A percentile compares a stretch with the other conserved stretches of the same genome.
phyloP scores from a whole-genome alignment of 768 basidiomycete species.

The Boletus edulis region DNA sequence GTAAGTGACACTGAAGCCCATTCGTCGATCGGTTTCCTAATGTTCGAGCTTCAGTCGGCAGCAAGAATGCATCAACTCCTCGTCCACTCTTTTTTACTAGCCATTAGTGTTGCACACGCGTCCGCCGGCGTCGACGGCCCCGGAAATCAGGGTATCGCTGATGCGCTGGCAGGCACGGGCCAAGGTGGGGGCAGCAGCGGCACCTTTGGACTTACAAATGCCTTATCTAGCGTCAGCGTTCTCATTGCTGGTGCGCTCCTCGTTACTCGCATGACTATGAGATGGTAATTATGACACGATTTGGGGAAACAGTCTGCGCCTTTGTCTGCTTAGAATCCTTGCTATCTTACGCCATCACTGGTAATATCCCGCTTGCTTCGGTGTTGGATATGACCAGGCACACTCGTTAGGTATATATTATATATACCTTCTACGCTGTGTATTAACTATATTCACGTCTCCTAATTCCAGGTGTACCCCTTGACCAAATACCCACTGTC shows the following conservation, averaged over 20 bases:
- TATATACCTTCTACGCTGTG: too few species aligned
- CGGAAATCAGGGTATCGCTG: slow-evolving; percentile 31
- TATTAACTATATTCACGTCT: too few species aligned
- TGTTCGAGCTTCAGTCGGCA: too few species aligned
- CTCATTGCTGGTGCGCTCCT: slow-evolving; percentile 17
- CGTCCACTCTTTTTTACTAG: too few species aligned
- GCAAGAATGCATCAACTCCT: too few species aligned
- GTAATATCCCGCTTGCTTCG: background rate
- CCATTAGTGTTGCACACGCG: too few species aligned
- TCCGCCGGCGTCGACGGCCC: too few species aligned
- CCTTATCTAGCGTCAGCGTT: slow-evolving; percentile 8
- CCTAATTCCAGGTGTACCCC: too few species aligned
- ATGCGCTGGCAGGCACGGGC: slow-evolving; percentile 10
- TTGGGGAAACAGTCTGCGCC: background rate
- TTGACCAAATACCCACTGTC: too few species aligned
- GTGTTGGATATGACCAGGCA: background rate
- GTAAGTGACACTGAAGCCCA: too few species aligned
- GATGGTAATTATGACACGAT: background rate
- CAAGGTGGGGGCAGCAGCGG: background rate
- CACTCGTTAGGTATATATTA: background rate
- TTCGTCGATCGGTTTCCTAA: too few species aligned
- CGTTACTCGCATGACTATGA: slow-evolving; percentile 1
- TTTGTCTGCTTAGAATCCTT: slow-evolving; percentile 12
- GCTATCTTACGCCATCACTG: slow-evolving; percentile 8
- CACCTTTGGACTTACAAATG: slow-evolving; percentile 1